These are phyloP conservation scores for Colletotrichum sp. DNA, from an alignment of 2,329 filamentous ascomycete genomes.

Conservation along the genomic window DNA sequence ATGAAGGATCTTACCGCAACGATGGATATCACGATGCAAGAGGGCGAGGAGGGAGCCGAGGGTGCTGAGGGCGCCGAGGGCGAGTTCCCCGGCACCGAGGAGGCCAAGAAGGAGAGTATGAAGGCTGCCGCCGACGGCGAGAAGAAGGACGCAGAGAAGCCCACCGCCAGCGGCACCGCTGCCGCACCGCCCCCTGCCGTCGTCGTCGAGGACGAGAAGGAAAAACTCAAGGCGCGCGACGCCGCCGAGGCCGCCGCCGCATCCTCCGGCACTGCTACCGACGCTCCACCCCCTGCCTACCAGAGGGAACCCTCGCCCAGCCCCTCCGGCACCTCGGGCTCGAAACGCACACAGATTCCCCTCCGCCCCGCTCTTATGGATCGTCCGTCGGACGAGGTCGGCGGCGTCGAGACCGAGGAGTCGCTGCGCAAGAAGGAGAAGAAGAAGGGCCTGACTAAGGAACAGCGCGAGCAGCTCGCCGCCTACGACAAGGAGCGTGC, in stretches of 20 bases:
- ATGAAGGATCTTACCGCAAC: constrained; percentile 98
- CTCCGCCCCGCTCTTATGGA: constrained; percentile 89
- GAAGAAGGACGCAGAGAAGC: constrained; percentile 30
- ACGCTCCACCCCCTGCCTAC: constrained; percentile 33
- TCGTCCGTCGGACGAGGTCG: constrained; percentile 75
- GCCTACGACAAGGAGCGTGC: constrained; percentile 89
- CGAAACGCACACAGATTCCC: constrained; percentile 62
- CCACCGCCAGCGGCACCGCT: constrained; percentile 29
- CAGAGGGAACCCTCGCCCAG: constrained; percentile 40
- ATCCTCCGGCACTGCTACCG: constrained; percentile 17
- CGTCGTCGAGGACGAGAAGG: constrained; percentile 45
- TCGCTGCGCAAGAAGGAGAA: constrained; percentile 63
- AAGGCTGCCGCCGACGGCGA: constrained; percentile 42
- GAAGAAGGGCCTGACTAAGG: constrained; percentile 88
- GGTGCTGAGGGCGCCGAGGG: constrained; percentile 50
- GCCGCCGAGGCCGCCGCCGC: constrained; percentile 19
- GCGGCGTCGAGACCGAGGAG: constrained; percentile 69
- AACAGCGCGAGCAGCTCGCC: constrained; percentile 89
- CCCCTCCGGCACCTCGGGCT: constrained; percentile 39
- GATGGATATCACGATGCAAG: constrained; percentile 95
- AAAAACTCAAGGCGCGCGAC: constrained; percentile 11
- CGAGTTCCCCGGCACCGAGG: constrained; percentile 63
- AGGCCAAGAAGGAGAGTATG: constrained; percentile 61
- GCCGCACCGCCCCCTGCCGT: constrained; percentile 38
- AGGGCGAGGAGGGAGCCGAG: constrained; percentile 73